Conservation (phyloP, 129 eudicot species). For the Chrysanthemum lavandulifolium region DNA sequence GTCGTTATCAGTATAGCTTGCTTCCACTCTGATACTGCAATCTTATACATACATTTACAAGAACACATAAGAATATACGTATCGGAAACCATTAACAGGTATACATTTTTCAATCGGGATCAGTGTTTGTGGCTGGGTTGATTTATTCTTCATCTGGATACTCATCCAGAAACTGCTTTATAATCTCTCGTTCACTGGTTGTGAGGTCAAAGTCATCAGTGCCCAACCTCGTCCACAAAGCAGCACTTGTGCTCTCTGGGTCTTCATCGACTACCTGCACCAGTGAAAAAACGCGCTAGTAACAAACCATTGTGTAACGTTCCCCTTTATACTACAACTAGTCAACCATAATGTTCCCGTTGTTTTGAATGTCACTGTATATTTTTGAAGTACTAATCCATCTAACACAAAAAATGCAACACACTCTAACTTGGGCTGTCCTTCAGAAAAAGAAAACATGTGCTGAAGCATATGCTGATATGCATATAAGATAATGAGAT, state of each 20-base stretch:
- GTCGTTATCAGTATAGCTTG: too few relatives aligned
- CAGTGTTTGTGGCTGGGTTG: not conserved
- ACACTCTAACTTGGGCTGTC: too few relatives aligned
- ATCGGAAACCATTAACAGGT: conserved; percentile 12
- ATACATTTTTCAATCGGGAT: conserved; percentile 13
- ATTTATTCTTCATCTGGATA: conserved; percentile 50
- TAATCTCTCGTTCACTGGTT: conserved; percentile 50
- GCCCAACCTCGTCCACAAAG: conserved; percentile 56
- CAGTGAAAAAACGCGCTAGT: conserved; percentile 2
- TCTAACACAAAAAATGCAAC: too few relatives aligned
- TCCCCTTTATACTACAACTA: too few relatives aligned
- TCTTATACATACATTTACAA: conserved; percentile 1
- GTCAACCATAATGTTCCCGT: too few relatives aligned
- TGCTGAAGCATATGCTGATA: not conserved
- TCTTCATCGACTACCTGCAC: conserved; percentile 63
- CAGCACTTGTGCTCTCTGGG: conserved; percentile 56
- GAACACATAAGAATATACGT: not conserved
- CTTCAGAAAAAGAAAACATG: too few relatives aligned
- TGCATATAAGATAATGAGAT: not conserved
- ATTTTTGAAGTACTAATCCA: too few relatives aligned
- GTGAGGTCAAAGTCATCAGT: conserved; percentile 74
- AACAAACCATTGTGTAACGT: not conserved
- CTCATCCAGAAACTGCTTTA: conserved; percentile 66
- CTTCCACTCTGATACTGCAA: not conserved
- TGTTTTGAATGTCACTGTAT: too few relatives aligned